These are phyloP conservation scores for Verticillium klebahnii DNA, from an alignment of 2,329 filamentous ascomycete species.

Conservation along the genomic window DNA sequence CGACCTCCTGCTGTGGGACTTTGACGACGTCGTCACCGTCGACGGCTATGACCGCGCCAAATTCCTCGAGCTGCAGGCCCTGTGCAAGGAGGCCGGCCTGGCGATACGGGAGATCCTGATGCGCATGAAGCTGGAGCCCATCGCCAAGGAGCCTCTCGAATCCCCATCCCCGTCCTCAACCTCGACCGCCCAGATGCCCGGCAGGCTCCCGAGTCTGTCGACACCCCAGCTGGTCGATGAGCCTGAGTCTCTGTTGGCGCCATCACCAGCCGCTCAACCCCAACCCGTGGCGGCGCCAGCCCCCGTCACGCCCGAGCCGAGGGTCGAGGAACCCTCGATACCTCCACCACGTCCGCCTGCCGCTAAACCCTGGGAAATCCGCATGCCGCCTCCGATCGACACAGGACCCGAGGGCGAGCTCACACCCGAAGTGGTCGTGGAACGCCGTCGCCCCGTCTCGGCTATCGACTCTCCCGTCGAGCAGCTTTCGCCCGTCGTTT, in stretches of 20 bases:
- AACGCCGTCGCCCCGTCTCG: slow-evolving; percentile 8
- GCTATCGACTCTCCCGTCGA: slow-evolving; percentile 8
- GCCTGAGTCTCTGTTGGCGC: not conserved
- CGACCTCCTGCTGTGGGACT: slow-evolving; percentile 49
- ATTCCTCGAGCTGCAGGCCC: slow-evolving; percentile 42
- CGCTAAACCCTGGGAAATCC: slow-evolving; percentile 11
- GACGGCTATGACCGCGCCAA: slow-evolving; percentile 47
- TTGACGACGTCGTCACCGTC: slow-evolving; percentile 48
- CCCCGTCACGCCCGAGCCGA: not conserved
- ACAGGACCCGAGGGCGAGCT: not conserved
- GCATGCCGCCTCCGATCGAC: slow-evolving; percentile 1
- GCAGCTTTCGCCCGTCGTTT: slow-evolving; percentile 2
- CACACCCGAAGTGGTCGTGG: not conserved
- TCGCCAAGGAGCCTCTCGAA: slow-evolving; percentile 2
- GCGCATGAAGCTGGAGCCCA: slow-evolving; percentile 45
- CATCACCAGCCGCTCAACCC: not conserved
- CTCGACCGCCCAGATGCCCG: not conserved
- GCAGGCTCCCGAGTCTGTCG: not conserved
- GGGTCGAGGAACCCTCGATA: slow-evolving; percentile 4
- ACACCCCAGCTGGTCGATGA: not conserved
- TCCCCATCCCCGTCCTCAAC: not conserved
- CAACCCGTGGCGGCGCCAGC: not conserved
- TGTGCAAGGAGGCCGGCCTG: slow-evolving; percentile 43
- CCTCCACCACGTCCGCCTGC: slow-evolving; percentile 6
- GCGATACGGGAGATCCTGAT: slow-evolving; percentile 46